Conservation (phyloP, 306 rosid species). For the Fragaria iinumae region DNA sequence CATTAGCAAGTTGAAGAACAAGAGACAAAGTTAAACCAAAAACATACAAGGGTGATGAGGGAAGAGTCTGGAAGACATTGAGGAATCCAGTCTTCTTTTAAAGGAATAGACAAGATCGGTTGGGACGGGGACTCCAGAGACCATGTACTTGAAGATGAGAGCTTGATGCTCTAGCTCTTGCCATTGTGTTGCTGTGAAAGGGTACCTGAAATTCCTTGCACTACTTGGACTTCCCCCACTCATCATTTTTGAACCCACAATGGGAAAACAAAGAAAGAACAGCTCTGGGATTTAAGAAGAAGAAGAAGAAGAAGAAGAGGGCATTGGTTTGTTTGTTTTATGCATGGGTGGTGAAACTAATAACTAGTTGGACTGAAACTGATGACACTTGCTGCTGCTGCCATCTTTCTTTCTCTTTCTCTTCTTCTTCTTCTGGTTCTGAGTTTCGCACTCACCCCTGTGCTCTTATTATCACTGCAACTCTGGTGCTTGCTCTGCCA, state of each 20-base stretch:
- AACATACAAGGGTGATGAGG: conserved; percentile 70
- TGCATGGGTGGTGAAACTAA: conserved; percentile 60
- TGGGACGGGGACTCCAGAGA: conserved; percentile 82
- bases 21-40: neutral
- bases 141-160: conserved; percentile 88
- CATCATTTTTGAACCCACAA: conserved; percentile 37
- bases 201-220: conserved; percentile 52
- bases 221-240: conserved; percentile 38
- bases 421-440: conserved; percentile 19
- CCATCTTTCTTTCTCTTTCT: conserved; percentile 25
- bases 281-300: conserved; percentile 19
- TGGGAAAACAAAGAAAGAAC: conserved; percentile 2
- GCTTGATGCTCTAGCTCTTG: conserved; percentile 99
- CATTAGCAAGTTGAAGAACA: neutral
- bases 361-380: conserved; percentile 18
- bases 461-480: conserved; percentile 85
- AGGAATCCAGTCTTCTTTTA: conserved; percentile 75
- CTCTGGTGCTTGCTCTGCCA: conserved; percentile 60
- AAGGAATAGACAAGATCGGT: conserved; percentile 80
- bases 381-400: conserved; percentile 40
- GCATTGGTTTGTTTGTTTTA: conserved; percentile 35
- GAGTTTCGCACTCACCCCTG: conserved; percentile 19
- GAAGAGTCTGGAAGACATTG: conserved; percentile 72
- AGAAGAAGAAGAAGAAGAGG: conserved; percentile 24
- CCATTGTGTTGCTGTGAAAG: conserved; percentile 90